Conservation (phyloP, 805 yeast genomes). For the Wickerhamiella australiensis region DNA sequence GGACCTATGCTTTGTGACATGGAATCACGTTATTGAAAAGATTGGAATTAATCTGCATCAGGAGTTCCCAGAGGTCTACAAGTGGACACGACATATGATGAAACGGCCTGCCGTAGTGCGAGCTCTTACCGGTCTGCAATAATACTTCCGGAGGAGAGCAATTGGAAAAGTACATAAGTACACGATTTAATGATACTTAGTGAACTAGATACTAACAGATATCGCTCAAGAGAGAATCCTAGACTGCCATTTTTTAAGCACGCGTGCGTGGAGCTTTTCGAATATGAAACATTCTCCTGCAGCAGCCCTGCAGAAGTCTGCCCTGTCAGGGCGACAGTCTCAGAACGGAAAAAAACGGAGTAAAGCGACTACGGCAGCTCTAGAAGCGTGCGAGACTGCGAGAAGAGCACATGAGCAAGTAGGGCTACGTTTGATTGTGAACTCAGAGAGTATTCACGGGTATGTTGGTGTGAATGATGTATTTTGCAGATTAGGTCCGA, state of each 20-base stretch:
- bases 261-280: not conserved
- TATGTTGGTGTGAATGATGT: not conserved
- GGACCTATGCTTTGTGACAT: conserved; percentile 84
- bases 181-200: not conserved
- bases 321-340: not conserved
- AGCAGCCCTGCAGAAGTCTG: not conserved
- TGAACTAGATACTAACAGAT: not conserved
- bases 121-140: conserved; percentile 54
- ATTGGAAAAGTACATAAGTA: not conserved
- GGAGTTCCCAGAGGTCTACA: conserved; percentile 90
- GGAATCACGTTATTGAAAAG: conserved; percentile 92
- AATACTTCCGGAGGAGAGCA: not conserved
- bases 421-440: too few relatives aligned
- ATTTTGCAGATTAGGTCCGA: not conserved
- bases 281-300: conserved; percentile 1
- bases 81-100: conserved; percentile 95
- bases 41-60: conserved; percentile 77
- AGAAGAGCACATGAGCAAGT: too few relatives aligned
- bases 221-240: not conserved
- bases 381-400: too few relatives aligned
- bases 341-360: not conserved
- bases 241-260: not conserved
- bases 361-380: too few relatives aligned
- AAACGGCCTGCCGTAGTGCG: conserved; percentile 82
- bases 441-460: too few relatives aligned